These are phyloP conservation scores for Kwoniella europaea DNA, from an alignment of 768 basidiomycete genomes.

Conservation along the genomic window DNA sequence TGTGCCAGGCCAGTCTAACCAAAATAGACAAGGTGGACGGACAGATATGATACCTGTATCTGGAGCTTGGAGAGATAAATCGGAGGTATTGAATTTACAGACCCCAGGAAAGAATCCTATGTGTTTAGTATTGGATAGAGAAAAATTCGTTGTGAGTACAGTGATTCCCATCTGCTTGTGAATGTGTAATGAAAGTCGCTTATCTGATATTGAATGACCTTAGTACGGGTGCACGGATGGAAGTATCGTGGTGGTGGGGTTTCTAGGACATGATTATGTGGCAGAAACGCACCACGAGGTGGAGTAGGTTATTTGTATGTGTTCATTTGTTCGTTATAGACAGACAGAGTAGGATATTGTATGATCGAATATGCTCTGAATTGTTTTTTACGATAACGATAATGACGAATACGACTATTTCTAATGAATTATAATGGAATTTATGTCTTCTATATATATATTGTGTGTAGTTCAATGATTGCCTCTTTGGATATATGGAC, in stretches of 20 bases:
- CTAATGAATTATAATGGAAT: not conserved
- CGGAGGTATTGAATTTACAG: constrained; percentile 63
- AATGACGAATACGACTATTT: not conserved
- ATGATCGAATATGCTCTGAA: no score
- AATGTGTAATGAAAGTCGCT: no score
- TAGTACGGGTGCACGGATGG: constrained; percentile 28
- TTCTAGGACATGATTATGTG: constrained; percentile 4
- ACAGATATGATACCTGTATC: constrained; percentile 66
- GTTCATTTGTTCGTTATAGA: not conserved
- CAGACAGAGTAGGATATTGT: not conserved
- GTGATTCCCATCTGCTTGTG: not conserved
- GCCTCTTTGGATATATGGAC: no score
- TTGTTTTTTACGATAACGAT: not conserved
- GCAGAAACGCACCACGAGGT: not conserved
- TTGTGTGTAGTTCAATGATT: no score
- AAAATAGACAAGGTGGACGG: constrained; percentile 16
- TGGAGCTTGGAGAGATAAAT: constrained; percentile 77
- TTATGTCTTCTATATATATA: not conserved
- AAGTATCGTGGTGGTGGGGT: constrained; percentile 21
- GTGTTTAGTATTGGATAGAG: constrained; percentile 89
- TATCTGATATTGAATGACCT: not conserved
- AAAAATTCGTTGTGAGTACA: constrained; percentile 75
- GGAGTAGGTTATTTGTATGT: not conserved
- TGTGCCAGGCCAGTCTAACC: constrained; percentile 34
- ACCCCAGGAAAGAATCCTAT: constrained; percentile 92